phyloP scores from a whole-genome alignment of 108 stramenopile genomes.

The Conticribra guillardii region DNA sequence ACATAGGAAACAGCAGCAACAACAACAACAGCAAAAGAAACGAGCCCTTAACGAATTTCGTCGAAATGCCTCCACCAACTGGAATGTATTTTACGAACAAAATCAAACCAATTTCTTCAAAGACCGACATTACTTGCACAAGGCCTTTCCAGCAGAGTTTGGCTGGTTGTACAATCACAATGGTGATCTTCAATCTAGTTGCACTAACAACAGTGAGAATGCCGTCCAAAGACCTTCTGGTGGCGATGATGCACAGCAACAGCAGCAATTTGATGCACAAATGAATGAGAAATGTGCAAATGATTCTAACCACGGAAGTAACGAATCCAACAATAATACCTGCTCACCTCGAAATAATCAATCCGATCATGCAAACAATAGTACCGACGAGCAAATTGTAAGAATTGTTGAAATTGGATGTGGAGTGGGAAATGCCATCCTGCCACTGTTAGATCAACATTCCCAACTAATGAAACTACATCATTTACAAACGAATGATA shows the following conservation, averaged over 20 bases:
- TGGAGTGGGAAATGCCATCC: constrained; percentile 87
- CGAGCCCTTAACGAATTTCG: constrained; percentile 17
- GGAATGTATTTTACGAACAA: constrained; percentile 79
- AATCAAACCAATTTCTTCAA: constrained; percentile 83
- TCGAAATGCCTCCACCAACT: constrained; percentile 52
- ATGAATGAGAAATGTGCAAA: too few relatives aligned
- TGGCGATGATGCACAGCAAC: too few relatives aligned
- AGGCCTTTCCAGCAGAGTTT: constrained; percentile 80
- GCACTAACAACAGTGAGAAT: too few relatives aligned
- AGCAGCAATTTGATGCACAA: too few relatives aligned
- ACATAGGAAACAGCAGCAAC: not conserved
- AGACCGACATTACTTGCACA: constrained; percentile 87
- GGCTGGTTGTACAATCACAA: constrained; percentile 28
- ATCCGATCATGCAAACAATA: not conserved
- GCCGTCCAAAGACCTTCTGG: too few relatives aligned
- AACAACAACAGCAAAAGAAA: constrained; percentile 1
- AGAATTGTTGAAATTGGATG: constrained; percentile 86
- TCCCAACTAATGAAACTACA: constrained; percentile 12
- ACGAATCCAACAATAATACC: too few relatives aligned
- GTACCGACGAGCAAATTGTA: not conserved
- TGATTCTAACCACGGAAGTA: too few relatives aligned
- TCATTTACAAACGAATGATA: too few relatives aligned
- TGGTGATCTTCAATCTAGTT: too few relatives aligned
- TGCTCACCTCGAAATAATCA: too few relatives aligned
- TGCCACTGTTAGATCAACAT: constrained; percentile 67